These are phyloP conservation scores for Cercospora zeina DNA, from an alignment of 2,329 filamentous ascomycete species.

Conservation along the genomic window DNA sequence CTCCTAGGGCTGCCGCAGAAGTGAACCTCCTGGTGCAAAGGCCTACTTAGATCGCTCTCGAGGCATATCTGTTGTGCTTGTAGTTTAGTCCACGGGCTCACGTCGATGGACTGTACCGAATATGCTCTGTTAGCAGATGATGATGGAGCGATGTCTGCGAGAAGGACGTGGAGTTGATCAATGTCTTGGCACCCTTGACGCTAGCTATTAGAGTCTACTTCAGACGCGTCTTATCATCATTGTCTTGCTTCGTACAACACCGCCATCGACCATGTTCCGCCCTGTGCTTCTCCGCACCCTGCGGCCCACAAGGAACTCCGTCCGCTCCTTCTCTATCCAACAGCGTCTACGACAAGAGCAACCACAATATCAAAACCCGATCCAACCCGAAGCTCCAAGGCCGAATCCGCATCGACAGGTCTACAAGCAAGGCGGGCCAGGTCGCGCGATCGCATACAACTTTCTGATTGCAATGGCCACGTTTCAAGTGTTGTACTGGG, in stretches of 20 bases:
- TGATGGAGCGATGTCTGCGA: background rate
- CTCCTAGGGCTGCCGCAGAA: no score
- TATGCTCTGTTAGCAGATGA: background rate
- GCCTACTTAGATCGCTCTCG: no score
- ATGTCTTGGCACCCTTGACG: background rate
- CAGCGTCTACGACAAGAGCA: constrained; percentile 13
- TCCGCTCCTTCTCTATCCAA: constrained; percentile 13
- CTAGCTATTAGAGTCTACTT: background rate
- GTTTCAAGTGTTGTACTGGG: constrained; percentile 75
- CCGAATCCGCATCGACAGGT: constrained; percentile 54
- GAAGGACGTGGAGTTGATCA: background rate
- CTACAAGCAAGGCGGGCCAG: constrained; percentile 66
- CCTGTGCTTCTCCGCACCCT: background rate
- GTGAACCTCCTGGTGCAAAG: no score
- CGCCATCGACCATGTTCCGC: constrained; percentile 7
- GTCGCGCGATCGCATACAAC: constrained; percentile 70
- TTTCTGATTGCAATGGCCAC: constrained; percentile 73
- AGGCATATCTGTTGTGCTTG: no score
- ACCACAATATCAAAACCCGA: constrained; percentile 31
- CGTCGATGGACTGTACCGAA: no score
- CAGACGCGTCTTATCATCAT: background rate
- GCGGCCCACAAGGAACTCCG: background rate
- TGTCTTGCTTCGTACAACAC: background rate
- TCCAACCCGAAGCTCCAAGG: constrained; percentile 17
- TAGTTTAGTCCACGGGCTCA: no score